Conservation (phyloP, 768 basidiomycete genomes). For the Boletus vinaceobasis region DNA sequence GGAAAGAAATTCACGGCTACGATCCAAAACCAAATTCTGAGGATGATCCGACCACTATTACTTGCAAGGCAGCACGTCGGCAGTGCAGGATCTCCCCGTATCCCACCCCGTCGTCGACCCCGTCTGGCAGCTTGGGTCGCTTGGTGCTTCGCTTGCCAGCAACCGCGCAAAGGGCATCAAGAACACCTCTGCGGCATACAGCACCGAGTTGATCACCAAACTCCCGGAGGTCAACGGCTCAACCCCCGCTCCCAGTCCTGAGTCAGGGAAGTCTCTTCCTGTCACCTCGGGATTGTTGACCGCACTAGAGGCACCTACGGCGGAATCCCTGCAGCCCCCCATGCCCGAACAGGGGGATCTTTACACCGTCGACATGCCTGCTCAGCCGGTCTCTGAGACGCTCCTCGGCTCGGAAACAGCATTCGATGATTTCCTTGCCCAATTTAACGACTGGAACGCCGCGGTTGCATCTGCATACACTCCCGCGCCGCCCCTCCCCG, state of each 20-base stretch:
- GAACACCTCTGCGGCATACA: neutral
- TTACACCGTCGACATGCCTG: neutral
- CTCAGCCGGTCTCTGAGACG: neutral
- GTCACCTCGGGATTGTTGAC: neutral
- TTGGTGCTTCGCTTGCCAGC: neutral
- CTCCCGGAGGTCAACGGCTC: neutral
- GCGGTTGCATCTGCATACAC: neutral
- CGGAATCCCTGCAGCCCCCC: neutral
- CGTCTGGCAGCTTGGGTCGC: neutral
- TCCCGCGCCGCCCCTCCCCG: neutral
- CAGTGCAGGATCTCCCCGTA: conserved; percentile 6
- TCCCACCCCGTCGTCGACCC: neutral
- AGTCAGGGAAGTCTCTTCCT: too few species aligned
- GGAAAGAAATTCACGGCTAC: conserved; percentile 17
- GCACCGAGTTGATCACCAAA: neutral
- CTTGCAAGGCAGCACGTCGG: neutral
- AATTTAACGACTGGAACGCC: neutral
- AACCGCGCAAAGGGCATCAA: neutral
- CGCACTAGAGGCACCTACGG: too few species aligned
- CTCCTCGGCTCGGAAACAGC: neutral
- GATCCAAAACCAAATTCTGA: conserved; percentile 4
- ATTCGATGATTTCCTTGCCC: neutral
- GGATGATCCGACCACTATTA: neutral
- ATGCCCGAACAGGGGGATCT: neutral
- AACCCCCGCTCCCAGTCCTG: neutral